Percentiles rank a stretch among this genome's conserved stretches.
phyloP scores from a whole-genome alignment of 2,329 filamentous ascomycete species.

The Curvularia sp. region DNA sequence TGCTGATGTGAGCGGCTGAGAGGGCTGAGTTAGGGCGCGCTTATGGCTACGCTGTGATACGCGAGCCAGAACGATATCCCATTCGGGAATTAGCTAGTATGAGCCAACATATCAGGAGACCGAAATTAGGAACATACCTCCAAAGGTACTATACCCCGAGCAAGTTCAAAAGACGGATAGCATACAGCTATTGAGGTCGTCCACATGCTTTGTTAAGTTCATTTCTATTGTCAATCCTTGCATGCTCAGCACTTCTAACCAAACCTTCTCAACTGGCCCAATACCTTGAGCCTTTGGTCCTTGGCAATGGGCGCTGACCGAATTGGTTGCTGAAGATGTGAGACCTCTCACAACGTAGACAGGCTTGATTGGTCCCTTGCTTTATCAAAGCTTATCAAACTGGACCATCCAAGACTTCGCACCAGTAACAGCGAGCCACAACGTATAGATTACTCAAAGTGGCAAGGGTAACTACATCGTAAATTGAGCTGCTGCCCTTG shows the following conservation, averaged over 20 bases:
- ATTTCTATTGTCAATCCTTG: not conserved
- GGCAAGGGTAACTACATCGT: too few relatives aligned
- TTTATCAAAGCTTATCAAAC: not conserved
- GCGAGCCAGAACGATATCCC: not conserved
- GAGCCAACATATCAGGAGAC: not conserved
- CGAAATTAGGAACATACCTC: not conserved
- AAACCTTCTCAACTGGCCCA: not conserved
- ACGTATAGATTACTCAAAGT: not conserved
- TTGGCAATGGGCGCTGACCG: not conserved
- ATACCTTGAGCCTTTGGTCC: not conserved
- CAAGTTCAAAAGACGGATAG: not conserved
- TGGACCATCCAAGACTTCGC: not conserved
- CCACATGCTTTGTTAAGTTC: not conserved
- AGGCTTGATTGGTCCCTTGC: not conserved
- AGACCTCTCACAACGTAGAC: not conserved
- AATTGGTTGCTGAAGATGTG: not conserved
- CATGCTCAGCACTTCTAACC: not conserved
- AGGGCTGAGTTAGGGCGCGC: not conserved
- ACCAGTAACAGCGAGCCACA: not conserved
- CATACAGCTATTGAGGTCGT: not conserved
- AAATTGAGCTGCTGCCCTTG: not conserved
- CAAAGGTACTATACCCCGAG: too few relatives aligned
- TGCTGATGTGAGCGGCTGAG: constrained; percentile 2
- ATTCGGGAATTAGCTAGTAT: not conserved
- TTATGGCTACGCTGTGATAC: not conserved